Evolutionary conservation across 176 grass and related monocot species (phyloP).

Genomic region (Oryza coarctata): DNA sequence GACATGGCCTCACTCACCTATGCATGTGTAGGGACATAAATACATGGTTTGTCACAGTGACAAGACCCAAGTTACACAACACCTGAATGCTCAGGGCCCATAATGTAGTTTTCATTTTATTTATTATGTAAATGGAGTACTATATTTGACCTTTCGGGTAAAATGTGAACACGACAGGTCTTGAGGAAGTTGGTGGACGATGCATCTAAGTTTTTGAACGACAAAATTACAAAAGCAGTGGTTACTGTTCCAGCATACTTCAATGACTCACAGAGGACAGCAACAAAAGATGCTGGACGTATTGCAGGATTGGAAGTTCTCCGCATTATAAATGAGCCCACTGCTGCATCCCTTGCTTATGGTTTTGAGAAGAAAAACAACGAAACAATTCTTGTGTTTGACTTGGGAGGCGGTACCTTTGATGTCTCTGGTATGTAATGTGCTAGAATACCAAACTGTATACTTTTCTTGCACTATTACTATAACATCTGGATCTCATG

Average conservation of each 20-base stretch:
- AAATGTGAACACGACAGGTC: constrained; percentile 49
- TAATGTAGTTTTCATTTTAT: background rate
- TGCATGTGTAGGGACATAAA: background rate
- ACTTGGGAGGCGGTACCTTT: constrained; percentile 96
- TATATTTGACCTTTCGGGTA: background rate
- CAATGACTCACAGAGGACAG: constrained; percentile 97
- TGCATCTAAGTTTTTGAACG: constrained; percentile 96
- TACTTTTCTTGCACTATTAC: background rate
- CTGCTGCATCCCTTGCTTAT: constrained; percentile 95
- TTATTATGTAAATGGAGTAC: background rate
- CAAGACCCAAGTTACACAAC: background rate
- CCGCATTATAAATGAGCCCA: constrained; percentile 98
- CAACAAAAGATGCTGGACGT: constrained; percentile 97
- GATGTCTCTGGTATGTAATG: constrained; percentile 94
- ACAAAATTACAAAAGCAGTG: constrained; percentile 98
- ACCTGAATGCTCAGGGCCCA: background rate
- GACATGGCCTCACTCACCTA: background rate
- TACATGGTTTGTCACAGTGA: background rate
- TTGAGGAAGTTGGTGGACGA: constrained; percentile 94
- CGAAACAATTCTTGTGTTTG: constrained; percentile 96
- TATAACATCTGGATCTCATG: background rate
- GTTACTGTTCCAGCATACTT: constrained; percentile 97
- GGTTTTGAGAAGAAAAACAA: constrained; percentile 99
- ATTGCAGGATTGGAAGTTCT: constrained; percentile 99
- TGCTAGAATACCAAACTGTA: background rate